These are phyloP conservation scores for Yamadazyma triangularis DNA, from an alignment of 1,139 yeast genomes.

Conservation along the genomic window DNA sequence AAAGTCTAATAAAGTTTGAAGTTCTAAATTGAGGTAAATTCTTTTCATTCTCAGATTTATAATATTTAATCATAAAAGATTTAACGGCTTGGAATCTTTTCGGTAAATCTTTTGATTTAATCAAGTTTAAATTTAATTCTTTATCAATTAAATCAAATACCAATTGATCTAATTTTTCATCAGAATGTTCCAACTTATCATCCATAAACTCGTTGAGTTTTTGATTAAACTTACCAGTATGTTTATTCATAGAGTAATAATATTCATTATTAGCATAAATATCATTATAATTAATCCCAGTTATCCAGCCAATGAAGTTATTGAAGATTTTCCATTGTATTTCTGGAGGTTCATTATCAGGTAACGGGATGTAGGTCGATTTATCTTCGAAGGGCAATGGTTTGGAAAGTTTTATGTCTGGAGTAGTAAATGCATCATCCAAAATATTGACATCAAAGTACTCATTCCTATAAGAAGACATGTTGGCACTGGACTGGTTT, in stretches of 20 bases:
- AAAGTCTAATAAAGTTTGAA: constrained; percentile 25
- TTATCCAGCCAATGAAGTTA: constrained; percentile 28
- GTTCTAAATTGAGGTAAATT: constrained; percentile 32
- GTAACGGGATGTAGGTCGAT: constrained; percentile 19
- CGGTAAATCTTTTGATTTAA: constrained; percentile 30
- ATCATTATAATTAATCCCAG: constrained; percentile 24
- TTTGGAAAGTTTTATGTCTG: constrained; percentile 31
- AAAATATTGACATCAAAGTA: constrained; percentile 36
- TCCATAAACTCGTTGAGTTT: constrained; percentile 30
- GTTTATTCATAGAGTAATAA: constrained; percentile 32
- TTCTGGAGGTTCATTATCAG: constrained; percentile 23
- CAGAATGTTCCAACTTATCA: constrained; percentile 27
- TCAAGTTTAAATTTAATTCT: constrained; percentile 39
- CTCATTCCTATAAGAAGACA: constrained; percentile 3
- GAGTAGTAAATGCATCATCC: constrained; percentile 28
- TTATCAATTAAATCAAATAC: constrained; percentile 35
- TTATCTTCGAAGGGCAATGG: constrained; percentile 39
- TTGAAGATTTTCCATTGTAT: constrained; percentile 27
- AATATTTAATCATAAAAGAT: constrained; percentile 36
- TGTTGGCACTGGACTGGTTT: too few relatives aligned
- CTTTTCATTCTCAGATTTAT: constrained; percentile 30
- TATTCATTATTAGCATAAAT: constrained; percentile 35
- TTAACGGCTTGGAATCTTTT: constrained; percentile 35
- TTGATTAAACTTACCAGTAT: constrained; percentile 24
- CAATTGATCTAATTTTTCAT: constrained; percentile 33